Evolutionary conservation across 129 eudicot genomes (phyloP), one percentile per base, ranked within the genome.

Genomic region (Mikania micrantha): DNA sequence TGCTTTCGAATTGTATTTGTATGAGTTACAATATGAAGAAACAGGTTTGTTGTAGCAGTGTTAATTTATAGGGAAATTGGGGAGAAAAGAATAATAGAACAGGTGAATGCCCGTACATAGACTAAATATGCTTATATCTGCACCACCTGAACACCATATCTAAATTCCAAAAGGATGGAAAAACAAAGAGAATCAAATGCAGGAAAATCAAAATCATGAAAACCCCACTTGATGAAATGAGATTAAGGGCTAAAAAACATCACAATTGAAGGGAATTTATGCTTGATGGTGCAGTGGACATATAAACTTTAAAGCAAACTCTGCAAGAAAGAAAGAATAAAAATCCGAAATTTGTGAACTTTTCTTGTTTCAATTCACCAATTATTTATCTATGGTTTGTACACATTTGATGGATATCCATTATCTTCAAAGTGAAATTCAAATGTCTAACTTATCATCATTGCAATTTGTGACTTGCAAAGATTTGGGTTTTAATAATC

Each of bases 61-160:
- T 53, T 27, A 79, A 91, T 91, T 81, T 91, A 91, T 91, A 90
- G 62, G 52, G 62, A 84, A 65, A 75, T 25, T 36, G 57, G 20
- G 54, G 36, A 60, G 75, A 68, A 11, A 77, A 83, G 36, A 32
- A 32, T 29, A 81, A 82, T 75, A 77, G 73, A 62, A 79, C 69
- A 68, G 48, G 85, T 87, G 85, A 87, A 84, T 84, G 81, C 81
- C 74, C 88, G 78, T 66, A 74, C 73, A 57, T 66, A 74, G 69
- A 57, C 64, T 74, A 79, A 49, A 40, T 35, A 50, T 47, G 77
- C 34, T 64, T 73, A 48, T 67, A 82, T 90, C 95, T 82, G 74
- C 80, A 81, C 73, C 90, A 91, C 95, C 93, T 87, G 84, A 91
- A 78, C 78, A 66, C 31, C 76, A 29, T 68, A 68, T 77, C 63